phyloP scores from a whole-genome alignment of 2,329 filamentous ascomycete species.

The Macrophomina phaseolina region DNA sequence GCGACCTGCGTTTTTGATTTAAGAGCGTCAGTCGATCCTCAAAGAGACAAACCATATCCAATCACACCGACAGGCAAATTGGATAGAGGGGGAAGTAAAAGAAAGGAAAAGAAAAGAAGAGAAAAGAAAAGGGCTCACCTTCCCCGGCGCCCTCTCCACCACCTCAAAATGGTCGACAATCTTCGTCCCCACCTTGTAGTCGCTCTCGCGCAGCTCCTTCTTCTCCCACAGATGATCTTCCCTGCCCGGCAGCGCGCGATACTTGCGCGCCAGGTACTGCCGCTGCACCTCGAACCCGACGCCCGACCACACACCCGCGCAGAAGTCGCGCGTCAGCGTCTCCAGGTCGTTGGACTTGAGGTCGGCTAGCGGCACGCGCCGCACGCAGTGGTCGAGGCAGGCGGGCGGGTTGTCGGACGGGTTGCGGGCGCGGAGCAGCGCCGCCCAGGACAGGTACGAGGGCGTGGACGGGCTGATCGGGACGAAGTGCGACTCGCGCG shows the following conservation, averaged over 20 bases:
- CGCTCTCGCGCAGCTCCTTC: conserved; percentile 39
- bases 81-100: too few species aligned
- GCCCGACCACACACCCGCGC: conserved; percentile 45
- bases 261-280: conserved; percentile 44
- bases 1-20: too few species aligned
- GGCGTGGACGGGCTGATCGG: conserved; percentile 37
- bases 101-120: too few species aligned
- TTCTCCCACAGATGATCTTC: conserved; percentile 44
- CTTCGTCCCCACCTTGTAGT: conserved; percentile 43
- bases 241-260: conserved; percentile 38
- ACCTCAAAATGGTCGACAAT: conserved; percentile 51
- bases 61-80: too few species aligned
- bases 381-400: conserved; percentile 46
- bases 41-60: too few species aligned
- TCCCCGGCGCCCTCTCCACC: conserved; percentile 41
- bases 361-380: conserved; percentile 42
- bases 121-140: conserved; percentile 35
- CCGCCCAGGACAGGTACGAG: conserved; percentile 34
- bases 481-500: conserved; percentile 44
- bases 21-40: too few species aligned
- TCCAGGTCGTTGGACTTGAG: conserved; percentile 40
- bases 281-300: conserved; percentile 45
- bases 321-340: conserved; percentile 44
- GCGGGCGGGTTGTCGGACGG: conserved; percentile 41
- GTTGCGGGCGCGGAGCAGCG: conserved; percentile 38